phyloP scores from a whole-genome alignment of 345 rosid genomes.

The Eucalyptus paniculata region DNA sequence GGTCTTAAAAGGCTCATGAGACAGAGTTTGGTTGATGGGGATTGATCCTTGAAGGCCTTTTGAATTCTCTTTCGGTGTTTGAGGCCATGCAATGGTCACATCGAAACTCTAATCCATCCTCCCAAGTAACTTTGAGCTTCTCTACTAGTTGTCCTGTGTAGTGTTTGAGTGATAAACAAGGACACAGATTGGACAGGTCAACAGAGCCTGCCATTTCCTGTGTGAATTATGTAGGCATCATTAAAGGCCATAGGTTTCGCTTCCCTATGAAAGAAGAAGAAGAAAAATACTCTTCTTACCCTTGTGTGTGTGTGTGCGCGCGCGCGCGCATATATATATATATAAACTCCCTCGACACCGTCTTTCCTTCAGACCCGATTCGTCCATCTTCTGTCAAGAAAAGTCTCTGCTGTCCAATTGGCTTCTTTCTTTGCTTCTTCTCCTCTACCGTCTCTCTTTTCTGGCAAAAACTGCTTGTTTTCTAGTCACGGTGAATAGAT shows the following conservation, averaged over 20 bases:
- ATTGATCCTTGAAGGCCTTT: background rate
- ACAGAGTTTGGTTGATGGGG: background rate
- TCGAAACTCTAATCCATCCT: background rate
- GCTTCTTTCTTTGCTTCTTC: background rate
- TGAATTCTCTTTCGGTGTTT: background rate
- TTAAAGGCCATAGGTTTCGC: background rate
- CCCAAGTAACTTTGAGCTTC: background rate
- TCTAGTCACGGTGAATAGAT: background rate
- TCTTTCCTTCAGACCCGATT: conserved; percentile 1
- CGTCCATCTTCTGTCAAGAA: conserved; percentile 12
- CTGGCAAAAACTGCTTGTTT: conserved; percentile 5
- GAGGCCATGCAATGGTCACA: background rate
- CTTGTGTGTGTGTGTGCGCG: background rate
- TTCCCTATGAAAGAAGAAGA: background rate
- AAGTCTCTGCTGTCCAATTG: conserved; percentile 8
- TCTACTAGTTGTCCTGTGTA: background rate
- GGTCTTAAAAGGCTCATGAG: background rate
- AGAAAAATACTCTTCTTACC: background rate
- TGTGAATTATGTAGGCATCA: background rate
- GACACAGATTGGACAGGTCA: background rate
- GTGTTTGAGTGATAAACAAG: background rate
- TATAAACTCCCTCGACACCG: background rate
- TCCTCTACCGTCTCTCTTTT: conserved; percentile 4
- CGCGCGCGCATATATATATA: background rate
- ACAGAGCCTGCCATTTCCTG: background rate